Evolutionary conservation across 768 basidiomycete genomes (phyloP).

Genomic region (Tylopilus vinaceipallidus): DNA sequence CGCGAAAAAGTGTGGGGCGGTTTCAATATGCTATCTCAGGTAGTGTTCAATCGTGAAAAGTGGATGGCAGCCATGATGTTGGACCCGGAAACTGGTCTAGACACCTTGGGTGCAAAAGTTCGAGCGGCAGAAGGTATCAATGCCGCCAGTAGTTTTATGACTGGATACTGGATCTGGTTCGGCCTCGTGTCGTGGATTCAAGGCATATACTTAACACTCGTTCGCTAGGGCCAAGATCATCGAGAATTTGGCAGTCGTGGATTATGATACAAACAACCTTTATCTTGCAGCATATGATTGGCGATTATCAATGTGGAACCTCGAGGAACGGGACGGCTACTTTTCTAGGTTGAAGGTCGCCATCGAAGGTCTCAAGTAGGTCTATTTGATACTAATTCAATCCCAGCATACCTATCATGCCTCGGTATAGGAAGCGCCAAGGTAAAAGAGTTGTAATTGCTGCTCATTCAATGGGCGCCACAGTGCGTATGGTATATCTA

Average conservation of each 20-base stretch:
- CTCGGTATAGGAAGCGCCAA: constrained; percentile 53
- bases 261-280: constrained; percentile 90
- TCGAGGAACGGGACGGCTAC: constrained; percentile 89
- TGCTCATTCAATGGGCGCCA: constrained; percentile 85
- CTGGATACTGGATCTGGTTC: constrained; percentile 94
- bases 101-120: constrained; percentile 81
- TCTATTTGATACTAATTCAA: neutral
- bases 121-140: constrained; percentile 91
- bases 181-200: constrained; percentile 1
- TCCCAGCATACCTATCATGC: neutral
- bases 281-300: constrained; percentile 88
- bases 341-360: constrained; percentile 79
- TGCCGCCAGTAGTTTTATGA: constrained; percentile 81
- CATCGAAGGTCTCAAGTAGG: constrained; percentile 77
- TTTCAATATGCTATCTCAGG: constrained; percentile 80
- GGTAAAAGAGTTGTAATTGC: constrained; percentile 78
- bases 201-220: neutral
- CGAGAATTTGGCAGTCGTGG: constrained; percentile 89
- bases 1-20: constrained; percentile 85
- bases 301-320: constrained; percentile 84
- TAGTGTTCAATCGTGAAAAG: constrained; percentile 77
- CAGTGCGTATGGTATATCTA: constrained; percentile 42
- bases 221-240: constrained; percentile 78
- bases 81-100: constrained; percentile 88
- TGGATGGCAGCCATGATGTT: constrained; percentile 93